Conservation (phyloP, 2,329 filamentous ascomycete genomes). For the Penicillium sp. region DNA sequence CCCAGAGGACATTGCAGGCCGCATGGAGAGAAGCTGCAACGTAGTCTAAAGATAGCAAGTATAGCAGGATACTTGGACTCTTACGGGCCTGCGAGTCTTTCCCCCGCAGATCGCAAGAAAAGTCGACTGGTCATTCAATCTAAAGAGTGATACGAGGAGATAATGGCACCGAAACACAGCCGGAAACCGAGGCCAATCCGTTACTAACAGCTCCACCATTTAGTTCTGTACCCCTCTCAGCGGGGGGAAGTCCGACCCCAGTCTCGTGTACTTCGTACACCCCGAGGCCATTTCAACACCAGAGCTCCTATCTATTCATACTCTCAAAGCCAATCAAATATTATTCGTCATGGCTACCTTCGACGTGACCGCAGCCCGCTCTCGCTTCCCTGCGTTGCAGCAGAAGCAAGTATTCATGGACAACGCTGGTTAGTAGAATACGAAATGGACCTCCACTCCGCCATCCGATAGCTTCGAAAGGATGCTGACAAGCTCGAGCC, state of each 20-base stretch:
- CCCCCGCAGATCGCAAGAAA: not conserved
- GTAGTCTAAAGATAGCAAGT: not conserved
- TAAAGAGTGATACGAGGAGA: not conserved
- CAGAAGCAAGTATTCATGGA: slow-evolving; percentile 72
- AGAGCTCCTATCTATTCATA: not conserved
- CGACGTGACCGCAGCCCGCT: slow-evolving; percentile 58
- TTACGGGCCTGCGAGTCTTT: not conserved
- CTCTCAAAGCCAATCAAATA: not conserved
- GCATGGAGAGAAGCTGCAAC: not conserved
- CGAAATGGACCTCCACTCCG: no score
- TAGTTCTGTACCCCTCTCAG: slow-evolving; percentile 11
- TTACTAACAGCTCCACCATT: slow-evolving; percentile 14
- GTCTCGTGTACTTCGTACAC: not conserved
- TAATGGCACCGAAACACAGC: not conserved
- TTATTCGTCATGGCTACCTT: slow-evolving; percentile 41
- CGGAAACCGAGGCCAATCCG: slow-evolving; percentile 40
- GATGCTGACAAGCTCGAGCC: not conserved
- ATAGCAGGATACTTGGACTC: not conserved
- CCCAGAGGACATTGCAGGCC: not conserved
- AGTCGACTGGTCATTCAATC: not conserved
- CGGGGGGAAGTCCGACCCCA: not conserved
- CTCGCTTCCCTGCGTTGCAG: slow-evolving; percentile 67
- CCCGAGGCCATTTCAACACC: no score
- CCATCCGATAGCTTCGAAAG: not conserved
- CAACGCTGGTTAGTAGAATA: slow-evolving; percentile 54